Percentiles rank a stretch among this genome's conserved stretches.
Evolutionary conservation across 352 stramenopile genomes (phyloP).

Genomic region (Phytopythium kandeliae): DNA sequence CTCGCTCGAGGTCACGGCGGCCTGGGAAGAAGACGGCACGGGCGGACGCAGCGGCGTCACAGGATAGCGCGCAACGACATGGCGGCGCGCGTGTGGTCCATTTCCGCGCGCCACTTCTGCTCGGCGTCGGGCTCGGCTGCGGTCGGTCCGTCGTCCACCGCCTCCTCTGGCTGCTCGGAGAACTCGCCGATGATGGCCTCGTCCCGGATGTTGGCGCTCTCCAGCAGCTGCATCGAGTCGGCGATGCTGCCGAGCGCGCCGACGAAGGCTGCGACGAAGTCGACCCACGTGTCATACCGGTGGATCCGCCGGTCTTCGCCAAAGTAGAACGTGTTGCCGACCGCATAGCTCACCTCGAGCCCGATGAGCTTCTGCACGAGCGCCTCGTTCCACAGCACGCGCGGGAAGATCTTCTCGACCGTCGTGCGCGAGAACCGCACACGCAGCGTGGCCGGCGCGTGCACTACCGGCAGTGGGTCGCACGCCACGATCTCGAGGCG

Average conservation of each 20-base stretch:
- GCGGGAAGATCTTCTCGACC: slow-evolving; percentile 64
- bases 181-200: slow-evolving; percentile 48
- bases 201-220: slow-evolving; percentile 45
- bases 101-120: neutral
- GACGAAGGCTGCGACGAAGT: slow-evolving; percentile 48
- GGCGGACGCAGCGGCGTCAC: neutral
- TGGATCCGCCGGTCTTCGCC: slow-evolving; percentile 41
- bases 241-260: slow-evolving; percentile 35
- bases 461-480: slow-evolving; percentile 34
- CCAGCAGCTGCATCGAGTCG: slow-evolving; percentile 39
- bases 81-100: slow-evolving; percentile 2
- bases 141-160: neutral
- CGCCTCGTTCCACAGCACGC: slow-evolving; percentile 52
- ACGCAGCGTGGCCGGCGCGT: slow-evolving; percentile 35
- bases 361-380: slow-evolving; percentile 65
- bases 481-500: slow-evolving; percentile 30
- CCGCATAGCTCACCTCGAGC: slow-evolving; percentile 39
- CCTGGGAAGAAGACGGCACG: too few species aligned
- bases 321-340: slow-evolving; percentile 63
- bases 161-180: slow-evolving; percentile 9
- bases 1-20: too few species aligned
- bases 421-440: slow-evolving; percentile 54
- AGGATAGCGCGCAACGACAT: slow-evolving; percentile 6
- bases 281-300: slow-evolving; percentile 51
- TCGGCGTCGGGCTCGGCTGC: neutral